A percentile compares a stretch with the other conserved stretches of the same genome.
phyloP scores from a whole-genome alignment of 169 alveolate genomes.

The Plasmodium ovale region DNA sequence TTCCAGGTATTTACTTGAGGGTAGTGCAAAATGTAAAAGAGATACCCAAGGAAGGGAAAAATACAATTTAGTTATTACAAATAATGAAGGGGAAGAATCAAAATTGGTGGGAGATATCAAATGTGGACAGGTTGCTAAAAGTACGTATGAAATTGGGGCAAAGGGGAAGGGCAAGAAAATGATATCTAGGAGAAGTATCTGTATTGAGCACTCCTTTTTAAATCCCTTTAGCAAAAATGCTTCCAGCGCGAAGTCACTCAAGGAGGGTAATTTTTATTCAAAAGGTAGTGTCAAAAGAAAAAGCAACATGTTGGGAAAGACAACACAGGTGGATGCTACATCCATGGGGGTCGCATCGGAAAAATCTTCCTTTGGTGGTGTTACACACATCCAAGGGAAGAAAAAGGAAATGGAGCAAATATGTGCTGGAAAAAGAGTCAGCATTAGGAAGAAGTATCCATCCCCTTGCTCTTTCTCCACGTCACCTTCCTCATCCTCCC shows the following conservation, averaged over 20 bases:
- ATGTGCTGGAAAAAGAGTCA: neutral
- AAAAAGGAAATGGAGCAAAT: no score
- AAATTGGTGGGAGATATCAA: neutral
- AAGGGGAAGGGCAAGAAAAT: conserved; percentile 5
- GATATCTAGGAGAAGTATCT: conserved; percentile 46
- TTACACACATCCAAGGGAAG: no score
- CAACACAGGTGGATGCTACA: neutral
- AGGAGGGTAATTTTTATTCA: no score
- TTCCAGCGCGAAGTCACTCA: neutral
- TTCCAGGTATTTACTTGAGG: neutral
- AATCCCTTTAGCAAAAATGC: conserved; percentile 52
- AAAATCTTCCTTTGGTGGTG: no score
- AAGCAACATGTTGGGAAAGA: no score
- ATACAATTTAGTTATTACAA: conserved; percentile 19
- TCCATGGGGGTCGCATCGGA: neutral
- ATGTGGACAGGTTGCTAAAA: neutral
- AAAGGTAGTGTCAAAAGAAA: no score
- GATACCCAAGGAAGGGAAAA: neutral
- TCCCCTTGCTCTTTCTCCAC: neutral
- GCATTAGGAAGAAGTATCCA: neutral
- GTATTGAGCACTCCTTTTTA: conserved; percentile 70
- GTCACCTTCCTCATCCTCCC: conserved; percentile 23
- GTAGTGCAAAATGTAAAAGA: neutral
- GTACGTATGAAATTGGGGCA: neutral
- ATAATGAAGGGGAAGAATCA: neutral